Percentiles rank a stretch among this genome's conserved stretches.
phyloP scores from a whole-genome alignment of 805 yeast species.

The Nakazawaea ernobii region DNA sequence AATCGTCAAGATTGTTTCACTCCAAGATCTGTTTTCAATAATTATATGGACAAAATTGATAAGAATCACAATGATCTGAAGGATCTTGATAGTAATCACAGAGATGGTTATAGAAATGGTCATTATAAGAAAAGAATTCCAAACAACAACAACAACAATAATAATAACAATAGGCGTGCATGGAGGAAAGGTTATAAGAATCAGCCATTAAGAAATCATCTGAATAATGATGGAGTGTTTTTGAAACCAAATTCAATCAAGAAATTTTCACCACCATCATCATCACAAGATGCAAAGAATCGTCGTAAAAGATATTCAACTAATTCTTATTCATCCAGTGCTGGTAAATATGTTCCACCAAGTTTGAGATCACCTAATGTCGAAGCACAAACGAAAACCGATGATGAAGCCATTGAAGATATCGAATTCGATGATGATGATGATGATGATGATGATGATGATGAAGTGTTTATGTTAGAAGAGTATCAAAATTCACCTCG shows the following conservation, averaged over 20 bases:
- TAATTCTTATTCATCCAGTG: slow-evolving; percentile 20
- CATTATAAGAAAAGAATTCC: slow-evolving; percentile 12
- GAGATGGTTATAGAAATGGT: slow-evolving; percentile 13
- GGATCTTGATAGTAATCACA: slow-evolving; percentile 14
- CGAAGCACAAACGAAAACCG: slow-evolving; percentile 17
- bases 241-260: slow-evolving; percentile 10
- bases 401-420: slow-evolving; percentile 8
- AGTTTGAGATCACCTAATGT: slow-evolving; percentile 47
- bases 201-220: background rate
- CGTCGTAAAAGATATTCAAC: slow-evolving; percentile 4
- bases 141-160: slow-evolving; percentile 11
- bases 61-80: slow-evolving; percentile 21
- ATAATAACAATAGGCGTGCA: slow-evolving; percentile 9
- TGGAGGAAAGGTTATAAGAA: slow-evolving; percentile 18
- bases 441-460: slow-evolving; percentile 23
- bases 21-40: slow-evolving; percentile 67
- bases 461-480: slow-evolving; percentile 34
- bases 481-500: slow-evolving; percentile 21
- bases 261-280: slow-evolving; percentile 9
- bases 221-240: slow-evolving; percentile 19
- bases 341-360: slow-evolving; percentile 71
- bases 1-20: slow-evolving; percentile 73
- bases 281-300: slow-evolving; percentile 3
- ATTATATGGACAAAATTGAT: slow-evolving; percentile 63
- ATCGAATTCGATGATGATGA: slow-evolving; percentile 27